Base-by-base conservation (phyloP, 2,329 filamentous ascomycete genomes). In the Cladosporium oxysporum region DNA sequence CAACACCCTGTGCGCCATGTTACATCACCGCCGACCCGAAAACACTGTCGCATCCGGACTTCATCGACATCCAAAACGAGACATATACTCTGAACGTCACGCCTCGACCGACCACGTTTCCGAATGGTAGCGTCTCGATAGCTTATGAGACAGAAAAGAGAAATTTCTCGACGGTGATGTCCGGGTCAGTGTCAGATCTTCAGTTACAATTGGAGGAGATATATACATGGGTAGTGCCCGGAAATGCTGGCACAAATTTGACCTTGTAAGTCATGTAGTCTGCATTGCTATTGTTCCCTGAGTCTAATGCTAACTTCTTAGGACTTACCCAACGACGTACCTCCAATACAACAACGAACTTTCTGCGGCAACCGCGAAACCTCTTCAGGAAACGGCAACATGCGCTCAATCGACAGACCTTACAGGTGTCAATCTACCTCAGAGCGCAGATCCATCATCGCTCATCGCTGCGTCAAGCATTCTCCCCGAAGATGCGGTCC, bases 311-410 rank as follows among this genome's bases (percentile, higher is more conserved):
- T 62, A 23, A 62, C 16, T 5, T 26, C 18, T 2, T 23, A 62
- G 60, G 6, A 62, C 60, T 1, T 62, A 62, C 23, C 60, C 60
- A 12, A 62, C 60, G 7, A 62, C 60, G 0, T 62, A 62, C 60
- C 16, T 52, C 14, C 21, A 41, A 10, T 37, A 35, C 21, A 44
- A 37, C 16, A 11, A 62, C n/a, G 31, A 41, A 18, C 55, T 58
- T n/a, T 58, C 55, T 18, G 55, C 29, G 5, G 31, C 33, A 6
- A 23, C 33, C 12, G 55, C 55, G 41, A 35, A 41, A 6, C 29
- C 33, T 37, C 21, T 33, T 23, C 29, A 33, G 23, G 28, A 21
- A 21, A 18, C 21, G 21, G 26, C 55, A 14, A 58, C n/a, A 28
- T 58, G 55, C 33, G 33, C 55, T 16, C 55, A 35, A 41, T 26